A percentile compares a stretch with the other conserved stretches of the same genome.
Conservation (phyloP, 2,329 filamentous ascomycete genomes). For the Arachnomyces sp. region DNA sequence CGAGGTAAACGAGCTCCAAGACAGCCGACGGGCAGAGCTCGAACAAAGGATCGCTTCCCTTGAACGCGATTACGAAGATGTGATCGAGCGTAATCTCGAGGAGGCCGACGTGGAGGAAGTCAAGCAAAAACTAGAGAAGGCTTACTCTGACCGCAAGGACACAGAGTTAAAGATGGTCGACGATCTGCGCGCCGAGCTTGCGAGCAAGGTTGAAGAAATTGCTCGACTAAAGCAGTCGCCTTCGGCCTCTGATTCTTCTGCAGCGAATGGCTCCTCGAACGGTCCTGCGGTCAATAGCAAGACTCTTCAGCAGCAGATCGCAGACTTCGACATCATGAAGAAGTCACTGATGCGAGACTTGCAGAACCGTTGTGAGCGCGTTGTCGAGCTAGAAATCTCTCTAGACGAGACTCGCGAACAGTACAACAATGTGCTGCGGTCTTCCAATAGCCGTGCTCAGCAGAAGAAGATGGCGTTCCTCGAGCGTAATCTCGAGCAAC, state of each 20-base stretch:
- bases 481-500: slow-evolving; percentile 93
- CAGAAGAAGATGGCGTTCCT: slow-evolving; percentile 99
- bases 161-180: slow-evolving; percentile 65
- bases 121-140: slow-evolving; percentile 67
- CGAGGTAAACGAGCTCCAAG: slow-evolving; percentile 57
- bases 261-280: slow-evolving; percentile 49
- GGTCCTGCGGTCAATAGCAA: slow-evolving; percentile 61
- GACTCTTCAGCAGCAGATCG: slow-evolving; percentile 93
- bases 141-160: slow-evolving; percentile 66
- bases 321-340: slow-evolving; percentile 99
- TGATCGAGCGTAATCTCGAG: slow-evolving; percentile 69
- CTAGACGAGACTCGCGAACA: slow-evolving; percentile 96
- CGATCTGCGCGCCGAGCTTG: slow-evolving; percentile 66
- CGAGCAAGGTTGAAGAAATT: slow-evolving; percentile 73
- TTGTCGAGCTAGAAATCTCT: slow-evolving; percentile 96
- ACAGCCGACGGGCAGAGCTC: slow-evolving; percentile 59
- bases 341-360: slow-evolving; percentile 98
- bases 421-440: slow-evolving; percentile 96
- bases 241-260: slow-evolving; percentile 56
- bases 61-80: slow-evolving; percentile 74
- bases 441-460: slow-evolving; percentile 94
- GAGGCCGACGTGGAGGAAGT: slow-evolving; percentile 76
- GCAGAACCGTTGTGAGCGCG: slow-evolving; percentile 94
- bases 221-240: slow-evolving; percentile 70
- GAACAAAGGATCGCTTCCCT: slow-evolving; percentile 66